phyloP scores from a whole-genome alignment of 352 stramenopile species.

The Blastocystis sp. region DNA sequence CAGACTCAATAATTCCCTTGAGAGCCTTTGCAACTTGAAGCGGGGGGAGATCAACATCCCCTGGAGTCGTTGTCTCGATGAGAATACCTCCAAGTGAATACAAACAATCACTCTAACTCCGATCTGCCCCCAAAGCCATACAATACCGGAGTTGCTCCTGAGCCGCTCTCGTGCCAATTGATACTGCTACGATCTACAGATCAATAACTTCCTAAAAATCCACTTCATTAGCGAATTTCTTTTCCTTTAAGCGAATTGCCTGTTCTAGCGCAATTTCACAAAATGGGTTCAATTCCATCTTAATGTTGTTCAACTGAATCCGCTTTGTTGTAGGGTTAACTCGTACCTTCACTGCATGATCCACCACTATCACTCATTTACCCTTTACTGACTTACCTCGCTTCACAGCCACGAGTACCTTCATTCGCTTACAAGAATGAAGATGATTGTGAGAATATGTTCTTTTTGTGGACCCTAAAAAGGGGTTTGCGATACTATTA shows the following conservation, averaged over 20 bases:
- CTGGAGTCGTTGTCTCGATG: constrained; percentile 89
- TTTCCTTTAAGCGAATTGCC: constrained; percentile 95
- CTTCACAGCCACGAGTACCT: constrained; percentile 93
- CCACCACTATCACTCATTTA: constrained; percentile 72
- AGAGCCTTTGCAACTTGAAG: constrained; percentile 94
- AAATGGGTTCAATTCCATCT: constrained; percentile 99
- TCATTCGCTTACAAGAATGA: constrained; percentile 72
- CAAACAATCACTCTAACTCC: constrained; percentile 13
- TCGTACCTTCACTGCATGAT: constrained; percentile 97
- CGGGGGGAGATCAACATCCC: constrained; percentile 94
- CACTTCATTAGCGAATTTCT: constrained; percentile 86
- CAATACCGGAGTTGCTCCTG: constrained; percentile 91
- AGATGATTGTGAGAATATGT: neutral
- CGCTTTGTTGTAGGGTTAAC: constrained; percentile 77
- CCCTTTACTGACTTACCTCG: constrained; percentile 76
- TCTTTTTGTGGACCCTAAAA: neutral
- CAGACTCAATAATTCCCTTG: constrained; percentile 71
- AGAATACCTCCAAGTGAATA: constrained; percentile 82
- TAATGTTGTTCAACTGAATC: constrained; percentile 96
- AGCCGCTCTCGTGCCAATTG: constrained; percentile 91
- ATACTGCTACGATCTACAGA: constrained; percentile 84
- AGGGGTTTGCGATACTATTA: too few species aligned
- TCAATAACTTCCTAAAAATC: neutral
- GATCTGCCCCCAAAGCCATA: constrained; percentile 80
- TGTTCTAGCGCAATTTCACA: constrained; percentile 97